phyloP scores from a whole-genome alignment of 164 flowering plant species.

The Amborella trichopoda region DNA sequence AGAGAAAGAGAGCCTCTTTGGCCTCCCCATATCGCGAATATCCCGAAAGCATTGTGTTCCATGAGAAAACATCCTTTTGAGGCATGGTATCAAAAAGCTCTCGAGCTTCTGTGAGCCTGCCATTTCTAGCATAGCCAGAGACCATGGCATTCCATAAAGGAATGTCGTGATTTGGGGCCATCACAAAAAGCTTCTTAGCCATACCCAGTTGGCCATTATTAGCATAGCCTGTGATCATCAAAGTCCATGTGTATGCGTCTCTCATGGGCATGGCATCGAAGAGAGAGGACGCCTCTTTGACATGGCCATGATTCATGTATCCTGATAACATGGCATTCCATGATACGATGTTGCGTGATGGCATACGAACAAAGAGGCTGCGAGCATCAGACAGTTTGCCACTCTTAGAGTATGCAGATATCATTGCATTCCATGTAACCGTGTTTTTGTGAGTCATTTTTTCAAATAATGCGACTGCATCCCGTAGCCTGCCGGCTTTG shows the following conservation, averaged over 20 bases:
- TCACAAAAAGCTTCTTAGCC: conserved; percentile 7
- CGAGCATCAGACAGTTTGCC: conserved; percentile 8
- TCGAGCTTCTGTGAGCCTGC: conserved; percentile 5
- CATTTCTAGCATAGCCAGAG: conserved; percentile 8
- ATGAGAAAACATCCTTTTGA: conserved; percentile 4
- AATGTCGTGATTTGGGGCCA: conserved; percentile 6
- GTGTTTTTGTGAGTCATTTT: conserved; percentile 6
- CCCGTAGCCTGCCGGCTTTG: conserved; percentile 22
- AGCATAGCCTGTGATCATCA: conserved; percentile 13
- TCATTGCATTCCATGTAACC: conserved; percentile 12
- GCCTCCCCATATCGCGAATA: conserved; percentile 12
- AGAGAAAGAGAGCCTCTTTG: conserved; percentile 7
- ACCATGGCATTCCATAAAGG: conserved; percentile 12
- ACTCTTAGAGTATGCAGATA: conserved; percentile 11
- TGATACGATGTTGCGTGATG: conserved; percentile 8
- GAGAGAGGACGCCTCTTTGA: too few relatives aligned
- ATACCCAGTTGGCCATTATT: conserved; percentile 9
- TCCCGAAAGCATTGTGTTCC: conserved; percentile 12
- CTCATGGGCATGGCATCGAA: conserved; percentile 14
- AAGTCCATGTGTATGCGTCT: conserved; percentile 11
- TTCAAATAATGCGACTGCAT: conserved; percentile 14
- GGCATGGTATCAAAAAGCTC: conserved; percentile 11
- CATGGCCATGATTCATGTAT: too few relatives aligned
- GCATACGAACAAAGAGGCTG: conserved; percentile 7
- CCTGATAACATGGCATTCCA: too few relatives aligned